These are phyloP conservation scores for Biscogniauxia mediterranea DNA, from an alignment of 2,329 filamentous ascomycete species.

Conservation along the genomic window DNA sequence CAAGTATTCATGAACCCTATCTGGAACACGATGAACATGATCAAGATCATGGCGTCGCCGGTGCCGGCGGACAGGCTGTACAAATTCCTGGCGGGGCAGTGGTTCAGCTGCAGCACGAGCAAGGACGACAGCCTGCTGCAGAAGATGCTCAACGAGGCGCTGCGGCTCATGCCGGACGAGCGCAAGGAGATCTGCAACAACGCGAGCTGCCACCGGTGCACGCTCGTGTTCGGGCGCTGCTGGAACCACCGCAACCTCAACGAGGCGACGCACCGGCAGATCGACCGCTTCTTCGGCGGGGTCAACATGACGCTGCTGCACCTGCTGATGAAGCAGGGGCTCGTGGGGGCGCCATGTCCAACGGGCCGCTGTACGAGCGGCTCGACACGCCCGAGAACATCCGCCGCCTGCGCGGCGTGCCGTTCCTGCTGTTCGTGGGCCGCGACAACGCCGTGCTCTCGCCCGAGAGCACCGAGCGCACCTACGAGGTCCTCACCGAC, in stretches of 20 bases:
- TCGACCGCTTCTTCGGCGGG: conserved; percentile 61
- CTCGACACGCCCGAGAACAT: conserved; percentile 53
- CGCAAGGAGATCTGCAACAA: conserved; percentile 59
- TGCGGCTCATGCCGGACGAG: conserved; percentile 56
- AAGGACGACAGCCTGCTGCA: conserved; percentile 49
- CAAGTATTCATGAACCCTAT: conserved; percentile 65
- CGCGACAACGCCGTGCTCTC: conserved; percentile 56
- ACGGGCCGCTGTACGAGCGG: conserved; percentile 45
- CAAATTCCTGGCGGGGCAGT: conserved; percentile 45
- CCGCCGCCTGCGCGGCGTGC: conserved; percentile 48
- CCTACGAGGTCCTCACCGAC: conserved; percentile 52
- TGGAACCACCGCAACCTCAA: conserved; percentile 67
- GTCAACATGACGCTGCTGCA: conserved; percentile 58
- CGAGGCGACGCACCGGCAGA: conserved; percentile 61
- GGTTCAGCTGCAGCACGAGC: conserved; percentile 53
- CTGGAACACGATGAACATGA: conserved; percentile 54
- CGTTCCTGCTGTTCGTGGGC: conserved; percentile 56
- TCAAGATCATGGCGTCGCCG: conserved; percentile 51
- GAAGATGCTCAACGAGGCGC: conserved; percentile 50
- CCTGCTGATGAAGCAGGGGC: conserved; percentile 57
- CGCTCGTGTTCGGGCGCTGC: conserved; percentile 59
- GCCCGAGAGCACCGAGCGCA: conserved; percentile 51
- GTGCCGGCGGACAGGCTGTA: conserved; percentile 52
- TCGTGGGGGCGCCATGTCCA: conserved; percentile 48
- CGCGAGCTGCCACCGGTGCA: conserved; percentile 59